phyloP scores from a whole-genome alignment of 2,329 filamentous ascomycete genomes.

The Aspergillus tubingensis region DNA sequence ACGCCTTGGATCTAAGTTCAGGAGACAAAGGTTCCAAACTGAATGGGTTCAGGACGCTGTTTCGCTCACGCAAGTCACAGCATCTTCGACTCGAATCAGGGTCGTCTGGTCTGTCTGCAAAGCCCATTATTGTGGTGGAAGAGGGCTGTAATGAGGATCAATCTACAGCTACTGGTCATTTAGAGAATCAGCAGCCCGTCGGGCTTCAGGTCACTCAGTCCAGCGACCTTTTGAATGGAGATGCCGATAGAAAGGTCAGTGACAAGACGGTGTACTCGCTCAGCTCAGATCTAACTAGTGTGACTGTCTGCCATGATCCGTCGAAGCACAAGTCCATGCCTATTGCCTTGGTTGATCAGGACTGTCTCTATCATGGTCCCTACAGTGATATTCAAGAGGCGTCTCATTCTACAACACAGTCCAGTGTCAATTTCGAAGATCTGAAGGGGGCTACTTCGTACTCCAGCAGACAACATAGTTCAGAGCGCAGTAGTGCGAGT shows the following conservation, averaged over 20 bases:
- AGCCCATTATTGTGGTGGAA: not conserved
- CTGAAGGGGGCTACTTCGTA: not conserved
- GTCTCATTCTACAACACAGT: conserved; percentile 13
- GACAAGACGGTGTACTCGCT: conserved; percentile 34
- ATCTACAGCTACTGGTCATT: not conserved
- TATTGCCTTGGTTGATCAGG: conserved; percentile 22
- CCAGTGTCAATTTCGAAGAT: conserved; percentile 18
- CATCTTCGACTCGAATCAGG: conserved; percentile 5
- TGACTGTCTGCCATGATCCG: conserved; percentile 36
- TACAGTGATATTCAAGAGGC: conserved; percentile 19
- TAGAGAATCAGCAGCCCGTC: not conserved
- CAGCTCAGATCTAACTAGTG: conserved; percentile 34
- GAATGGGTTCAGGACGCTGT: conserved; percentile 19
- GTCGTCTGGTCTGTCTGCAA: not conserved
- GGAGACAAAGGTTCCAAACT: conserved; percentile 17
- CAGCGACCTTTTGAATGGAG: not conserved
- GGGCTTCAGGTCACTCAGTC: not conserved
- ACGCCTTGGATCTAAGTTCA: not conserved
- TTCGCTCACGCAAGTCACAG: conserved; percentile 19
- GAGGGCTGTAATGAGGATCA: not conserved
- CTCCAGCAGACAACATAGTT: conserved; percentile 17
- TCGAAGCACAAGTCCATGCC: conserved; percentile 30
- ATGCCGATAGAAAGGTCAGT: conserved; percentile 34
- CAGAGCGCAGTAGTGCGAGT: conserved; percentile 16
- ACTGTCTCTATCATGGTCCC: conserved; percentile 15